phyloP scores from a whole-genome alignment of 169 alveolate genomes.

The Plasmodium chabaudi region DNA sequence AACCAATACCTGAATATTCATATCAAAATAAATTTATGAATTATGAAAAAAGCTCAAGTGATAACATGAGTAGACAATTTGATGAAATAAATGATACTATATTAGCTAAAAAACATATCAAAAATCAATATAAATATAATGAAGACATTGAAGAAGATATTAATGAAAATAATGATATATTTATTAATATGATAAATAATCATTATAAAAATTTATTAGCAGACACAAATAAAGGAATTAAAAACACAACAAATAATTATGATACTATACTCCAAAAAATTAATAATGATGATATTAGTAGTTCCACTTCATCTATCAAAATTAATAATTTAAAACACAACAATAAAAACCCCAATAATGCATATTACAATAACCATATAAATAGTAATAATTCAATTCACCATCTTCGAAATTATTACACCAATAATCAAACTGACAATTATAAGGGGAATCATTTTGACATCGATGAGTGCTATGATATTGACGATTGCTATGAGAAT shows the following conservation, averaged over 20 bases:
- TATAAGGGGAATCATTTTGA: neutral
- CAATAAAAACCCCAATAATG: conserved; percentile 3
- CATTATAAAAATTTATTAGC: conserved; percentile 49
- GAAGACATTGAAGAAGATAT: neutral
- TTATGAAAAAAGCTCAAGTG: neutral
- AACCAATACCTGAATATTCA: neutral
- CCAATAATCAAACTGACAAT: neutral
- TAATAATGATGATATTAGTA: conserved; percentile 41
- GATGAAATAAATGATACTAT: neutral
- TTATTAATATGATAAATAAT: conserved; percentile 38
- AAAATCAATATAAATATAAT: neutral
- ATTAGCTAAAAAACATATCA: neutral
- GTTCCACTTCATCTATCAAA: conserved; percentile 3
- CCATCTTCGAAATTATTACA: neutral
- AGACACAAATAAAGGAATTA: conserved; percentile 39
- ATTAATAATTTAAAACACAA: conserved; percentile 9
- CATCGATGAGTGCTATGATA: neutral
- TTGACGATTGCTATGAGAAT: neutral
- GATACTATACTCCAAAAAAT: conserved; percentile 19
- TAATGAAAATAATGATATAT: conserved; percentile 3
- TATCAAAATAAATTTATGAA: neutral
- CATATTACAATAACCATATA: conserved; percentile 10
- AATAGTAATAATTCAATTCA: neutral
- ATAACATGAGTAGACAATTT: neutral
- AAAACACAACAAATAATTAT: conserved; percentile 31